Evolutionary conservation across 768 basidiomycete genomes (phyloP).

Genomic region (Rhodotorula graminis): DNA sequence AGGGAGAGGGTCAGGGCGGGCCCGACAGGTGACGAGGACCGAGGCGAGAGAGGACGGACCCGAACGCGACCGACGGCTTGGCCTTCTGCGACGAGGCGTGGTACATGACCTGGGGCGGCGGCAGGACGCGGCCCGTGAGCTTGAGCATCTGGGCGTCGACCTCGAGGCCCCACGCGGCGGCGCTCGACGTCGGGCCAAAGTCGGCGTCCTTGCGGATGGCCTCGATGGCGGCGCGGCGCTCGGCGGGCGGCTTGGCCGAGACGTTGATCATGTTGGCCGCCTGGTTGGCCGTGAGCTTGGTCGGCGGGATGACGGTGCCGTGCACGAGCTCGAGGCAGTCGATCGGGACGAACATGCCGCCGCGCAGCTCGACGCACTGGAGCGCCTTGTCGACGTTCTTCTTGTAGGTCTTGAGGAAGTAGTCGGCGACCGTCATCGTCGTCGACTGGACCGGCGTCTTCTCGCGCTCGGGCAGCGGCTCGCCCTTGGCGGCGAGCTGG

Average conservation of each 20-base stretch:
- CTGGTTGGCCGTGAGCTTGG: slow-evolving; percentile 19
- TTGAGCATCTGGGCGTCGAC: slow-evolving; percentile 11
- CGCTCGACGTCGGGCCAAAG: slow-evolving; percentile 10
- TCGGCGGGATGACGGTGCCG: slow-evolving; percentile 23
- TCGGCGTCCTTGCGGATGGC: slow-evolving; percentile 18
- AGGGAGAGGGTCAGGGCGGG: no score
- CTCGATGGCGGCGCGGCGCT: slow-evolving; percentile 29
- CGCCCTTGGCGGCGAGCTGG: slow-evolving; percentile 17
- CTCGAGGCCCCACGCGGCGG: slow-evolving; percentile 23
- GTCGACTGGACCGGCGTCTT: not conserved
- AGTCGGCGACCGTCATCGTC: slow-evolving; percentile 17
- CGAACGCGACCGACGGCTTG: slow-evolving; percentile 11
- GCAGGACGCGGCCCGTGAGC: slow-evolving; percentile 10
- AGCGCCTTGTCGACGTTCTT: slow-evolving; percentile 2
- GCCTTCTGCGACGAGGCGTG: not conserved
- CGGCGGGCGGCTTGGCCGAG: slow-evolving; percentile 24
- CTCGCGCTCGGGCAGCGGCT: not conserved
- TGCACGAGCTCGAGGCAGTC: slow-evolving; percentile 35
- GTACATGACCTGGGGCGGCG: slow-evolving; percentile 23
- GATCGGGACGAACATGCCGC: slow-evolving; percentile 25
- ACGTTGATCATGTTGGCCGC: slow-evolving; percentile 28
- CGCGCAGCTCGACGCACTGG: slow-evolving; percentile 25
- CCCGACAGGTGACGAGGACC: not conserved
- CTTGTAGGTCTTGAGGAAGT: slow-evolving; percentile 25
- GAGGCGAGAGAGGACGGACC: not conserved